Evolutionary conservation across 2,329 filamentous ascomycete species (phyloP), one percentile per base, ranked within the genome.

Genomic region (Paraconiothyrium brasiliense): DNA sequence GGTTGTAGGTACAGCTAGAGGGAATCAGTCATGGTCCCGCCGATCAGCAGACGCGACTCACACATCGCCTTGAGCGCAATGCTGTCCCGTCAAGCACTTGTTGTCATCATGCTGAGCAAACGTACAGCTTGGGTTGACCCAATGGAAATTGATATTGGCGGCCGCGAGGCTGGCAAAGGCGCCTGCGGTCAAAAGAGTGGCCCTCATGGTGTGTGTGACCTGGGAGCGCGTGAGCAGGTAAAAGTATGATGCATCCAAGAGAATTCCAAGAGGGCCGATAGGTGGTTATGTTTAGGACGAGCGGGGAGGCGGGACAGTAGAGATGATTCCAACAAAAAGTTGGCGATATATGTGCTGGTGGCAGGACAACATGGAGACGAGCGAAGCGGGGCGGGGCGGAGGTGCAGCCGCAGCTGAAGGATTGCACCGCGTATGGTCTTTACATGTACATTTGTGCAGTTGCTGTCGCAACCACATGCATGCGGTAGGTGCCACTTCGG

Each of bases 71-170:
- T 71, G 59, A 11, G 70, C 70, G 68, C 76, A 81, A 56, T 76
- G 63, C 66, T 80, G 76, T 48, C 79, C 77, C 54, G 72, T 74
- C 54, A 81, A 67, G 62, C 81, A 83, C 22, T 56, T 37, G 60
- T 63, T 58, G 52, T 70, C 34, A 51, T 67, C 67, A 8, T 67
- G 35, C 0, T 64, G 37, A 30, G 60, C 63, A 58, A 68, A 67
- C 56, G 80, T 70, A 71, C 83, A 85, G 3, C 61, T 77, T 24
- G 84, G 79, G 52, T 82, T 77, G 9, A 83, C 80, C 74, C 80
- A 80, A 41, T 74, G 71, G 71, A 84, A 84, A 62, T 81, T 79
- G 71, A 85, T 84, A 69, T 85, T 85, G 57, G 82, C 83, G 6
- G 74, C 72, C 22, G 75, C 73, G 16, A 79, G 63, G 55, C 75